Base-by-base conservation (phyloP, 352 stramenopile genomes). In the Phytophthora sansomeana region DNA sequence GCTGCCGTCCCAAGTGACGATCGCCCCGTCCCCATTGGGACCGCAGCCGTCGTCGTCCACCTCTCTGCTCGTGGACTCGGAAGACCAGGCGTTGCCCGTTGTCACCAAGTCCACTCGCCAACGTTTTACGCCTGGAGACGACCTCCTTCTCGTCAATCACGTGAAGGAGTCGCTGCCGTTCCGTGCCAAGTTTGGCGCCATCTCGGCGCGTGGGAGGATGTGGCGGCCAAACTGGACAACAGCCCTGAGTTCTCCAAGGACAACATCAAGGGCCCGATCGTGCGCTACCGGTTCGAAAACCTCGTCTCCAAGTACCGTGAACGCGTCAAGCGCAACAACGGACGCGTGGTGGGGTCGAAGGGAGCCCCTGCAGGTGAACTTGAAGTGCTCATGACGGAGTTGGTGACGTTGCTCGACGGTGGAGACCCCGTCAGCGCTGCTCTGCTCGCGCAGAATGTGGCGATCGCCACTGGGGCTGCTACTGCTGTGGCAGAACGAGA, bases 231-330 rank as follows among this genome's bases (percentile, higher is more conserved):
- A 32, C 42, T 78, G 32, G 56, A 72, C 41, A 67, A 42, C 16
- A 61, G 50, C 13, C 56, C 59, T 0, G 65, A 69, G 6, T 78
- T 78, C 47, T 69, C 60, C 14, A 78, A 78, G 56, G 56, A 75
- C 59, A 59, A 52, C 35, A 61, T 78, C 17, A 74, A 78, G 30
- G 70, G 70, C 17, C 63, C 65, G 1, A 74, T 75, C 8, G 70
- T 78, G 35, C 70, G 70, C 46, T 78, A 78, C 42, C 70, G 70
- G 24, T 78, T 78, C 39, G 65, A 78, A 35, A 78, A 78, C 26
- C 36, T 78, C 0, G 60, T 75, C 33, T 32, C 48, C 28, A 78
- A 78, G 52, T 72, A 78, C 51, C 70, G 70, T 36, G 65, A 72
- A 39, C 65, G 70, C 19, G 55, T 75, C 29, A 78, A 74, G 46